phyloP scores from a whole-genome alignment of 2,329 filamentous ascomycete genomes.

The Thielaviopsis populi region DNA sequence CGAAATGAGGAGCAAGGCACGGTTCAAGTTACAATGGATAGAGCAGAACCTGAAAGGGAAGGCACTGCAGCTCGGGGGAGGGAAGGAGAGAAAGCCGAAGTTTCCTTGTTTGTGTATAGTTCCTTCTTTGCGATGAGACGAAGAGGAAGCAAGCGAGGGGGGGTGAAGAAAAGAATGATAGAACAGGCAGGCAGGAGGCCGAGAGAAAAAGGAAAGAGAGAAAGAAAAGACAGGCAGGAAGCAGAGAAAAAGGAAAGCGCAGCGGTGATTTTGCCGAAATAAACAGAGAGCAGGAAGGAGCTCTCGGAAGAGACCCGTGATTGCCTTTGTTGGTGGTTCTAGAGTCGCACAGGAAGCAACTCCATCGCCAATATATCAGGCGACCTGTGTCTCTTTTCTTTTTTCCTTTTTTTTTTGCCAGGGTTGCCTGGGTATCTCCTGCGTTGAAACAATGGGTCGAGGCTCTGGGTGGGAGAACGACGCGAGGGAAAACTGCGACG shows the following conservation, averaged over 20 bases:
- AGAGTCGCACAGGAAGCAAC: conserved; percentile 2
- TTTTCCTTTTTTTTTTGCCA: neutral
- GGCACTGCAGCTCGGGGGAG: neutral
- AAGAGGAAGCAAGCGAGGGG: neutral
- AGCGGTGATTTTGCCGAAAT: neutral
- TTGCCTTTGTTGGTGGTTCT: neutral
- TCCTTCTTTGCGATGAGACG: no score
- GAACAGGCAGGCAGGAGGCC: neutral
- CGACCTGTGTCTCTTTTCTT: neutral
- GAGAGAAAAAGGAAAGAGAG: no score
- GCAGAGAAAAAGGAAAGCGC: neutral
- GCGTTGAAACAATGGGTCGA: neutral
- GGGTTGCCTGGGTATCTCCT: neutral
- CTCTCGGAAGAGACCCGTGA: neutral
- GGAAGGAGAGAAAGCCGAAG: neutral
- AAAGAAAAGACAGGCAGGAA: no score
- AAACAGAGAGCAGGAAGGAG: neutral
- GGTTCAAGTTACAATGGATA: conserved; percentile 1
- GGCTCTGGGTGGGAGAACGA: neutral
- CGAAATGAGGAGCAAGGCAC: conserved; percentile 8
- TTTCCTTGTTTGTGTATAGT: neutral
- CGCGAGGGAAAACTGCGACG: neutral
- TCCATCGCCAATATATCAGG: neutral
- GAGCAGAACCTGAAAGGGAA: neutral
- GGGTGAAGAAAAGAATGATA: neutral